Conservation (phyloP, 1,284 basidiomycete species). For the Apiotrichum akiyoshidainum region DNA sequence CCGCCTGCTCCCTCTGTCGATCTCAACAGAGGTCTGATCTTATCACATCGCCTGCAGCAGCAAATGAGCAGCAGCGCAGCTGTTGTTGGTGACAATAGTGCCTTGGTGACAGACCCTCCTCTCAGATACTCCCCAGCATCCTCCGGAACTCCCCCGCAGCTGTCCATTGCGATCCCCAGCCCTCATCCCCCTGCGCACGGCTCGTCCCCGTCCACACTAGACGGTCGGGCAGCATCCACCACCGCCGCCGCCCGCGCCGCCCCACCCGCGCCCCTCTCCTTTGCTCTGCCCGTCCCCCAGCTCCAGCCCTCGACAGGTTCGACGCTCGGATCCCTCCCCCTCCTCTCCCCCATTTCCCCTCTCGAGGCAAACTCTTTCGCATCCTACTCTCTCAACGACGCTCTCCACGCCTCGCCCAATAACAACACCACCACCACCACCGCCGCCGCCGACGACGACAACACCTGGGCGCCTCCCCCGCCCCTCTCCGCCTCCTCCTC, state of each 20-base stretch:
- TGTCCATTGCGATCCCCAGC: not conserved
- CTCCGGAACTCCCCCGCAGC: not conserved
- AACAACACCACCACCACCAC: not conserved
- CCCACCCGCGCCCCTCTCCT: not conserved
- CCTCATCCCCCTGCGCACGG: not conserved
- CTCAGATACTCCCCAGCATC: not conserved
- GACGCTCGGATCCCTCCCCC: conserved; percentile 23
- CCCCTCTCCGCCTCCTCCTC: conserved; percentile 4
- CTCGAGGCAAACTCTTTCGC: conserved; percentile 20
- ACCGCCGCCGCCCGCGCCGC: not conserved
- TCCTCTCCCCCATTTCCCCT: conserved; percentile 31
- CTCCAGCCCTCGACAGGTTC: not conserved
- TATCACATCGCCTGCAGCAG: not conserved
- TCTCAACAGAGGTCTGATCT: no score
- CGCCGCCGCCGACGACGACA: conserved; percentile 1
- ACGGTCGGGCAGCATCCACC: not conserved
- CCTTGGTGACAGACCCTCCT: not conserved
- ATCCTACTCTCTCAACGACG: conserved; percentile 1
- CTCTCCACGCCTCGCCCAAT: not conserved
- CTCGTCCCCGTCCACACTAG: not conserved
- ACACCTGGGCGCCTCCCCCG: not conserved
- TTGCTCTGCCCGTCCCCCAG: not conserved
- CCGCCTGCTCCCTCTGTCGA: no score
- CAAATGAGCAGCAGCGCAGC: not conserved
- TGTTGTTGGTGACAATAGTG: not conserved